These are phyloP conservation scores for Penicillium atrosanguineum DNA, from an alignment of 495 filamentous ascomycete species.

Conservation along the genomic window DNA sequence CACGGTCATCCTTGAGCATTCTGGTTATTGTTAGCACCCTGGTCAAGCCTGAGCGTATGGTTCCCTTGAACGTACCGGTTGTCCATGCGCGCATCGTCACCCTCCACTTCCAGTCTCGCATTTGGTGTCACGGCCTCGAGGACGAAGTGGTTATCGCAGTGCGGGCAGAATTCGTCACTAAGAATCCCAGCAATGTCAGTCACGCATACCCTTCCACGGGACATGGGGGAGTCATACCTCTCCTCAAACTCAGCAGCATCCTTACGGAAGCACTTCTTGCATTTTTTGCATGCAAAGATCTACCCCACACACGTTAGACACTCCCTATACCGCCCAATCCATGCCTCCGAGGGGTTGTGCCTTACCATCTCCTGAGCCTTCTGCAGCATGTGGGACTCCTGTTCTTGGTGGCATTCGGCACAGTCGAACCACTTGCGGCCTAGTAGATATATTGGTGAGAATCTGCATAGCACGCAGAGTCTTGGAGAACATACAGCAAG, in stretches of 20 bases:
- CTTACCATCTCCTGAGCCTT: constrained; percentile 80
- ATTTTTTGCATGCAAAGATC: constrained; percentile 95
- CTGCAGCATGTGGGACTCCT: constrained; percentile 68
- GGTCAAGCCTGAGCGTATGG: neutral
- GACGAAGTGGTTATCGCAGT: constrained; percentile 98
- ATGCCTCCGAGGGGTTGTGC: neutral
- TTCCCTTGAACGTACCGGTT: constrained; percentile 43
- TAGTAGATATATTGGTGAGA: constrained; percentile 27
- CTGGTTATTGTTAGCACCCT: constrained; percentile 31
- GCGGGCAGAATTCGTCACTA: constrained; percentile 98
- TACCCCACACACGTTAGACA: constrained; percentile 18
- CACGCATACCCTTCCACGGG: neutral
- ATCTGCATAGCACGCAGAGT: neutral
- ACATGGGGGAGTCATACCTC: constrained; percentile 41
- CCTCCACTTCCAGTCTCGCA: constrained; percentile 76
- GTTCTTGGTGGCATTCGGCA: constrained; percentile 87
- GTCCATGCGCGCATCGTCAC: constrained; percentile 83
- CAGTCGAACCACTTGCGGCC: constrained; percentile 98
- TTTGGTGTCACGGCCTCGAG: constrained; percentile 83
- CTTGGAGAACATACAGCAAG: constrained; percentile 69
- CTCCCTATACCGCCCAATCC: neutral
- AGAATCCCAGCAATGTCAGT: neutral
- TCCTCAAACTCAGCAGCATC: constrained; percentile 89
- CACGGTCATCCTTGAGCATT: constrained; percentile 92
- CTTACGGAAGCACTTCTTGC: constrained; percentile 96